Base-by-base conservation (phyloP, 1,284 basidiomycete species). In the Xerocomus cyaneibrunnescens region DNA sequence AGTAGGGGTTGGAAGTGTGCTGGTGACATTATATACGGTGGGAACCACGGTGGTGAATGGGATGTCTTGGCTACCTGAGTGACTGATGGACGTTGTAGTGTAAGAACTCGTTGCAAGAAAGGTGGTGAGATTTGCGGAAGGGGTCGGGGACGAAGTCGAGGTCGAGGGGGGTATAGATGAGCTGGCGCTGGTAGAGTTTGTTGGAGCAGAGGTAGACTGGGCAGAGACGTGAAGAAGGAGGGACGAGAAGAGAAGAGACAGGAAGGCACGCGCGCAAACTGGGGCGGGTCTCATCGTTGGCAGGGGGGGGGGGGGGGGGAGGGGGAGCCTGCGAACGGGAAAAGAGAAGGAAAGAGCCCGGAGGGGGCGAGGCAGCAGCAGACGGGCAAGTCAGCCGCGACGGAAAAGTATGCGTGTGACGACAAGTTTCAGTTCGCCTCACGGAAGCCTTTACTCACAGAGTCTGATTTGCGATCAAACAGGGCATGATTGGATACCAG, bases 11-110 rank as follows among this genome's bases (percentile, higher is more conserved):
- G 64, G 47, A 73, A 70, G 57, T 69, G 60, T 44, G 79, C 82
- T 58, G 40, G 81, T 85, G 55, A 82, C 79, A 70, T 85, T 87
- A 67, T 79, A 74, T 36, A 77, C 69, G 39, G 78, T 79, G 19
- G 84, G 78, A 46, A 87, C 57, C 37, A 79, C 73, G 22, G 80
- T 79, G 47, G 79, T 75, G 53, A 82, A 53, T 19, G 76, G 66
- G 43, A 80, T 69, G 57, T 74, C 68, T 57, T 75, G 74, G 51
- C 70, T 74, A 27, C 76, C 79, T 12, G 78, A 76, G 37, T 72
- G 75, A 44, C 75, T 74, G 55, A 76, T 62, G 52, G 76, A 69
- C 31, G 79, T 80, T 41, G 77, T 62, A 28, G 80, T 78, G 53
- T 73, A 62, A 3, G 73, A 72, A 45, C 72, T 74, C 7, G 84